A percentile compares a stretch with the other conserved stretches of the same genome.
These are phyloP conservation scores for Oryza coarctata DNA, from an alignment of 176 grass and related monocot species.

Conservation along the genomic window DNA sequence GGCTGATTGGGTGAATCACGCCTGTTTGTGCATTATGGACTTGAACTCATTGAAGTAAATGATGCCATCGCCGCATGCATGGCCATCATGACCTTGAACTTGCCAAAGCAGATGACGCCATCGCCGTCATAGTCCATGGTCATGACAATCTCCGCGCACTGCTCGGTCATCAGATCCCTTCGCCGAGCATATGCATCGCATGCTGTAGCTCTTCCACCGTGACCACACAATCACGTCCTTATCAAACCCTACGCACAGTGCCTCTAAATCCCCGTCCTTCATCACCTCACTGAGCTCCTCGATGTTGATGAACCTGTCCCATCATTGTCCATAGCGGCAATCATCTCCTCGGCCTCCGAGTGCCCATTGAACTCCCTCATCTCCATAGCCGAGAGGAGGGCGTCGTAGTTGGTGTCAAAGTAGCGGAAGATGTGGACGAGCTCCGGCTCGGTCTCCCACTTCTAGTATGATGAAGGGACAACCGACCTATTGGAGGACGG, in stretches of 20 bases:
- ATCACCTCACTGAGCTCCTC: slow-evolving; percentile 26
- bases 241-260: slow-evolving; percentile 10
- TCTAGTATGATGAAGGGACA: too few species aligned
- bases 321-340: slow-evolving; percentile 32
- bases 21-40: too few species aligned
- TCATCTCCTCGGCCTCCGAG: slow-evolving; percentile 29
- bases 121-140: slow-evolving; percentile 26
- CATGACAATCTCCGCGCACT: slow-evolving; percentile 19
- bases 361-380: not conserved
- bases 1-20: too few species aligned
- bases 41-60: too few species aligned
- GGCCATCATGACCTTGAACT: slow-evolving; percentile 42
- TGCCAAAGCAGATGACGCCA: slow-evolving; percentile 45
- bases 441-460: not conserved
- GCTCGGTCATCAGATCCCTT: not conserved
- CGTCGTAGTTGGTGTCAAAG: slow-evolving; percentile 36
- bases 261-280: slow-evolving; percentile 6
- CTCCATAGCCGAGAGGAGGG: slow-evolving; percentile 38
- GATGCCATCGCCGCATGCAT: too few species aligned
- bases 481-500: not conserved
- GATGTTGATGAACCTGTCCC: slow-evolving; percentile 44
- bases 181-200: not conserved
- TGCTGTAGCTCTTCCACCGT: slow-evolving; percentile 24
- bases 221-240: slow-evolving; percentile 38
- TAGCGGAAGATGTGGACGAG: slow-evolving; percentile 24